phyloP scores from a whole-genome alignment of 345 rosid species.

The Arabidopsis arenosa region DNA sequence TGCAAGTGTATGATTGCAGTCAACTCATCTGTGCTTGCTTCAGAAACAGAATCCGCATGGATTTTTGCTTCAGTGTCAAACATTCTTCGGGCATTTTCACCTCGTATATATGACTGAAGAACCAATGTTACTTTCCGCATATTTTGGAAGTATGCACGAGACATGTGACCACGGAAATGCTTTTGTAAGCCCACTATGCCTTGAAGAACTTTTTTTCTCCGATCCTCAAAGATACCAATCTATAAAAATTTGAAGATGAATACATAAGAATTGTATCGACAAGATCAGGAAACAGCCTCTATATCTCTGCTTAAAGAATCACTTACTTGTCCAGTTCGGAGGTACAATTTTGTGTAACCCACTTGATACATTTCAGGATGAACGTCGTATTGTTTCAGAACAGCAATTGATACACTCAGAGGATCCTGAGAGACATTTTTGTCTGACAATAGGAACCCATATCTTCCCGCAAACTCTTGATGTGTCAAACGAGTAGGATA shows the following conservation, averaged over 20 bases:
- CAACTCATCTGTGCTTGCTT: constrained; percentile 51
- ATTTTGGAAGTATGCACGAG: constrained; percentile 58
- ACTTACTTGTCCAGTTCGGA: constrained; percentile 87
- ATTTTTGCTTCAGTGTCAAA: constrained; percentile 43
- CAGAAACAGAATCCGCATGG: constrained; percentile 43
- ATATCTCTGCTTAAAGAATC: neutral
- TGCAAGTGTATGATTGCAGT: constrained; percentile 65
- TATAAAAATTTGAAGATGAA: constrained; percentile 41
- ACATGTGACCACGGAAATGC: constrained; percentile 64
- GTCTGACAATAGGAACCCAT: constrained; percentile 67
- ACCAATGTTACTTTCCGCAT: constrained; percentile 58
- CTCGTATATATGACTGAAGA: constrained; percentile 74
- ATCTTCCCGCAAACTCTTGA: constrained; percentile 86
- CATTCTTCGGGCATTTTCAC: constrained; percentile 63
- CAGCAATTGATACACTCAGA: constrained; percentile 75
- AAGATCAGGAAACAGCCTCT: constrained; percentile 14
- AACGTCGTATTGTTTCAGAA: constrained; percentile 69
- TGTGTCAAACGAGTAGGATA: constrained; percentile 89
- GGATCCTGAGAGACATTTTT: constrained; percentile 62
- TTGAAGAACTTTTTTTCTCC: constrained; percentile 62
- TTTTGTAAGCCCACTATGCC: constrained; percentile 75
- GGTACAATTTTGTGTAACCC: constrained; percentile 82
- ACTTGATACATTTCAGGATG: constrained; percentile 90
- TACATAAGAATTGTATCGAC: constrained; percentile 15
- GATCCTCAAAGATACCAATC: constrained; percentile 76